These are phyloP conservation scores for Rhododendron ovatum DNA, from an alignment of 148 eudicot species.

Conservation along the genomic window DNA sequence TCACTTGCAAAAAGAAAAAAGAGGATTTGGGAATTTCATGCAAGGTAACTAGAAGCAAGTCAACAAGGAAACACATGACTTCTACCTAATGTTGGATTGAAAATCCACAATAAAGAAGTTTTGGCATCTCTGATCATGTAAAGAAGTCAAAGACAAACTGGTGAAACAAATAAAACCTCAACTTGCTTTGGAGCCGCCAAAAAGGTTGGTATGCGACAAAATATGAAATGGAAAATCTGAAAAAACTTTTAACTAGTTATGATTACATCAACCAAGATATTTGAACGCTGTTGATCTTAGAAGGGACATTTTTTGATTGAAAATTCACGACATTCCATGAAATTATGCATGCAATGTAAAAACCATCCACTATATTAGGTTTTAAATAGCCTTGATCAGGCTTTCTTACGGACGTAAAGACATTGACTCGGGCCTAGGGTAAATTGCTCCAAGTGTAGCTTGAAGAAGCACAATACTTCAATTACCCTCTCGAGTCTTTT, in stretches of 20 bases:
- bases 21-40: neutral
- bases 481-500: neutral
- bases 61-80: neutral
- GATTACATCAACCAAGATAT: neutral
- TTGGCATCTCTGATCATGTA: neutral
- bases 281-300: neutral
- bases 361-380: neutral
- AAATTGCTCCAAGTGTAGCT: neutral
- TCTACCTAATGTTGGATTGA: neutral
- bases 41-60: neutral
- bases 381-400: neutral
- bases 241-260: neutral
- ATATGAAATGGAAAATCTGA: neutral
- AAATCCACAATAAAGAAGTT: neutral
- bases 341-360: neutral
- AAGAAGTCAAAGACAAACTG: neutral
- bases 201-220: neutral
- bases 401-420: neutral
- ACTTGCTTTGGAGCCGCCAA: neutral
- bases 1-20: neutral
- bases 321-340: neutral
- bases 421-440: neutral
- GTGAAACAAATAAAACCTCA: neutral
- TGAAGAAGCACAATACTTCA: neutral
- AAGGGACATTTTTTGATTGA: neutral